Percentiles rank a stretch among this genome's conserved stretches.
Conservation (phyloP, 176 grass and related monocot species). For the Puccinellia tenuiflora region DNA sequence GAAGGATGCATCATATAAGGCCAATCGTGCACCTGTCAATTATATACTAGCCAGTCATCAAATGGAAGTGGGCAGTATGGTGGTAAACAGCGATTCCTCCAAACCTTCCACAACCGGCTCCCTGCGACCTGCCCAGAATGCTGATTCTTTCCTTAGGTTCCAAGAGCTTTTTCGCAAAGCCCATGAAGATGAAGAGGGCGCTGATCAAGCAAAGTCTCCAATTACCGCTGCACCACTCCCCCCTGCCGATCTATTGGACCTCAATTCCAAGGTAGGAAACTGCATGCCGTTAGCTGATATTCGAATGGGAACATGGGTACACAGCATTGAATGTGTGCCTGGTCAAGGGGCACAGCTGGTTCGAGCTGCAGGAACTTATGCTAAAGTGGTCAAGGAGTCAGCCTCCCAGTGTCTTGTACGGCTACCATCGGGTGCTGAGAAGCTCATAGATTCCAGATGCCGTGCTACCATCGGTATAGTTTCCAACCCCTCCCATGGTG, state of each 20-base stretch:
- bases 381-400: conserved; percentile 2
- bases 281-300: conserved; percentile 1
- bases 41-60: not conserved
- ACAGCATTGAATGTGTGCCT: not conserved
- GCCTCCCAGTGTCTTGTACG: not conserved
- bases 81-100: not conserved
- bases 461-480: not conserved
- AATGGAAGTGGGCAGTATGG: not conserved
- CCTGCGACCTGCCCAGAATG: not conserved
- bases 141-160: not conserved
- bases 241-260: not conserved
- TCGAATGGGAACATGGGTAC: not conserved
- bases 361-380: not conserved
- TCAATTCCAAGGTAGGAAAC: not conserved
- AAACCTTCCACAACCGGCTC: not conserved
- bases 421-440: not conserved
- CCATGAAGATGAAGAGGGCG: not conserved
- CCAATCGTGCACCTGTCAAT: not conserved
- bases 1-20: not conserved
- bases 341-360: not conserved
- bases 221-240: not conserved
- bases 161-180: not conserved
- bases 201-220: not conserved
- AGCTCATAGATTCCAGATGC: not conserved
- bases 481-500: conserved; percentile 4